Percentiles rank a stretch among this genome's conserved stretches.
Evolutionary conservation across 208 protist genomes (phyloP).

Genomic region (Leishmania amazonensis): DNA sequence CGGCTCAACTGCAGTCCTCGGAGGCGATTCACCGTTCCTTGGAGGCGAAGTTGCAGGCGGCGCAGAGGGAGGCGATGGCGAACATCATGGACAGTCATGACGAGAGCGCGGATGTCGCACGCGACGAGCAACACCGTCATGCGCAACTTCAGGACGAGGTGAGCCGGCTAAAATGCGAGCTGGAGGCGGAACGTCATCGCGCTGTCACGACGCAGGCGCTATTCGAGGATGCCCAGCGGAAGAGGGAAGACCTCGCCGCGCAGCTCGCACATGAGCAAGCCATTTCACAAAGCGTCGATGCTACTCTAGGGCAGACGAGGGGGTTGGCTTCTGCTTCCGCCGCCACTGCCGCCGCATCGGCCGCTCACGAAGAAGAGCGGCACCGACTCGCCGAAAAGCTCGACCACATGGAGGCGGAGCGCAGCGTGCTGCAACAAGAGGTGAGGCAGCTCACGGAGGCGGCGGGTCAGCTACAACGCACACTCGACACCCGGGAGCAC

Average conservation of each 20-base stretch:
- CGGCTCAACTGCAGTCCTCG: constrained; percentile 14
- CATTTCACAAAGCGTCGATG: not conserved
- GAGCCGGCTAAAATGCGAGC: not conserved
- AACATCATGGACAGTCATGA: not conserved
- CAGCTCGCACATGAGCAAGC: constrained; percentile 53
- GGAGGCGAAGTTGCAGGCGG: constrained; percentile 16
- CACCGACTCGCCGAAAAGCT: not conserved
- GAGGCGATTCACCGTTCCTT: not conserved
- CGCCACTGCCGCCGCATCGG: not conserved
- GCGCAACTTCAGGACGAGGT: not conserved
- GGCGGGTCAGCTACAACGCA: not conserved
- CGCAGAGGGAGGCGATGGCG: constrained; percentile 8
- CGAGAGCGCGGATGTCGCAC: not conserved
- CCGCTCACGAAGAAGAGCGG: not conserved
- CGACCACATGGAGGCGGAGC: not conserved
- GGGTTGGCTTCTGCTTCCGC: not conserved
- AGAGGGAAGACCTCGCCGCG: constrained; percentile 42
- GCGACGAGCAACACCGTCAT: not conserved
- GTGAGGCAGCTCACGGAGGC: constrained; percentile 17
- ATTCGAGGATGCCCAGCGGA: not conserved
- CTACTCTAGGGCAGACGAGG: constrained; percentile 47
- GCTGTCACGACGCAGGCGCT: not conserved
- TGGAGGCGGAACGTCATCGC: not conserved
- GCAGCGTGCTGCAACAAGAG: not conserved
- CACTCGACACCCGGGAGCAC: not conserved